Percentiles rank a stretch among this genome's conserved stretches.
Conservation (phyloP, 139 green algal genomes). For the Closterium sp. region DNA sequence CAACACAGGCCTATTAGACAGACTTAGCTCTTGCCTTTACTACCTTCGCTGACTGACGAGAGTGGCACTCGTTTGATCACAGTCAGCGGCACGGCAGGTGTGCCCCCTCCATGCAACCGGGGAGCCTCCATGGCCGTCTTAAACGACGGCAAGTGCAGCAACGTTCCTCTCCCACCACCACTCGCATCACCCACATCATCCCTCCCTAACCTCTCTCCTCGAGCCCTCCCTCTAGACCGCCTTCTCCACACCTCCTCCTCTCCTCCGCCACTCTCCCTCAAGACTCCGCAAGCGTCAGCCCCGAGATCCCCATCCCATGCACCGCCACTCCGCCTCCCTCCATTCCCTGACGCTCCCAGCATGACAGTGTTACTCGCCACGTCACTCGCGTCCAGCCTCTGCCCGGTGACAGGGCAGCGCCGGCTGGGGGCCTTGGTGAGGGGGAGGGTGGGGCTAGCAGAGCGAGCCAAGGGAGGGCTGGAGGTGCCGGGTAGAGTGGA, state of each 20-base stretch:
- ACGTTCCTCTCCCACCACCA: not conserved
- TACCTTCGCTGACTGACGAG: not conserved
- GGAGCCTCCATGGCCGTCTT: not conserved
- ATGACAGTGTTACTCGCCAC: not conserved
- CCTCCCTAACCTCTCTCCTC: not conserved
- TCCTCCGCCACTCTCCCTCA: not conserved
- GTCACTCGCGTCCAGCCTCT: not conserved
- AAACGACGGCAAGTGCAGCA: not conserved
- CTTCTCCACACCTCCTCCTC: not conserved
- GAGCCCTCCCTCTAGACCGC: not conserved
- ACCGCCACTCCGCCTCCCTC: not conserved
- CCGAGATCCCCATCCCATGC: not conserved
- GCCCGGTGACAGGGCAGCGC: not conserved
- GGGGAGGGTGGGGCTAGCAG: not conserved
- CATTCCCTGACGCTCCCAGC: not conserved
- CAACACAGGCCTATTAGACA: too few species aligned
- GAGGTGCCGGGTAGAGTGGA: not conserved
- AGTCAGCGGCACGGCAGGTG: not conserved
- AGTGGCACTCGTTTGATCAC: not conserved
- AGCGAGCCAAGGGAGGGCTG: not conserved
- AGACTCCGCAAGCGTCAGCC: not conserved
- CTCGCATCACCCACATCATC: not conserved
- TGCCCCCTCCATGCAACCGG: not conserved
- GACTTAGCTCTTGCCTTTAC: not conserved
- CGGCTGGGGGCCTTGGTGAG: not conserved